A percentile compares a stretch with the other conserved stretches of the same genome.
phyloP scores from a whole-genome alignment of 352 stramenopile genomes.

The Globisporangium emineosum region DNA sequence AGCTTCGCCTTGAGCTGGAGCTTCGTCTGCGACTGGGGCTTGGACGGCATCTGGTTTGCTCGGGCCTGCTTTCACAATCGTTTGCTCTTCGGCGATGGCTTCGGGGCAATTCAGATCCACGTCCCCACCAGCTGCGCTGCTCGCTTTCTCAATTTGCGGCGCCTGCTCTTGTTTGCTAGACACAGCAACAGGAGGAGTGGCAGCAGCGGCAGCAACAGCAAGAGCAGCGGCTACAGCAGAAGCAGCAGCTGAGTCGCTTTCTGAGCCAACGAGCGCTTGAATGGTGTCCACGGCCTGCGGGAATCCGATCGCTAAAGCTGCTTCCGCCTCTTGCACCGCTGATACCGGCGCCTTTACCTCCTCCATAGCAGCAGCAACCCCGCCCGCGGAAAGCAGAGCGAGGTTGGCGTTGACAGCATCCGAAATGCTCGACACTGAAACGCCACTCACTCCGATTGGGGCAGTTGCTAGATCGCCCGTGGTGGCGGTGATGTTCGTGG shows the following conservation, averaged over 20 bases:
- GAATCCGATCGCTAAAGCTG: constrained; percentile 11
- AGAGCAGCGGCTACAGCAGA: constrained; percentile 13
- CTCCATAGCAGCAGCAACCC: neutral
- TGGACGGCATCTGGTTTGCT: neutral
- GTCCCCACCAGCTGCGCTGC: constrained; percentile 10
- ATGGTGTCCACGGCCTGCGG: constrained; percentile 13
- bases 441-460: constrained; percentile 6
- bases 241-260: constrained; percentile 5
- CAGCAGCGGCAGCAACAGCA: constrained; percentile 15
- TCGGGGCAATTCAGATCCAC: constrained; percentile 33
- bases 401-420: constrained; percentile 6
- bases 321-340: constrained; percentile 7
- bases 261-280: constrained; percentile 8
- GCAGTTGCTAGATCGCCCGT: constrained; percentile 7
- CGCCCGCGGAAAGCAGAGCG: constrained; percentile 4
- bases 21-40: neutral
- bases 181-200: constrained; percentile 16
- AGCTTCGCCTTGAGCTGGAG: neutral
- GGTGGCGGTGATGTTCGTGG: neutral
- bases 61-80: constrained; percentile 24
- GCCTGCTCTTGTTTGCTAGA: constrained; percentile 17
- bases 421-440: constrained; percentile 9
- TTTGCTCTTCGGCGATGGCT: constrained; percentile 43
- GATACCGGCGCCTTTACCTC: neutral
- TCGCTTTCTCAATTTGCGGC: constrained; percentile 8